A percentile compares a stretch with the other conserved stretches of the same genome.
These are phyloP conservation scores for Acidiella bohemica DNA, from an alignment of 495 filamentous ascomycete species.

Conservation along the genomic window DNA sequence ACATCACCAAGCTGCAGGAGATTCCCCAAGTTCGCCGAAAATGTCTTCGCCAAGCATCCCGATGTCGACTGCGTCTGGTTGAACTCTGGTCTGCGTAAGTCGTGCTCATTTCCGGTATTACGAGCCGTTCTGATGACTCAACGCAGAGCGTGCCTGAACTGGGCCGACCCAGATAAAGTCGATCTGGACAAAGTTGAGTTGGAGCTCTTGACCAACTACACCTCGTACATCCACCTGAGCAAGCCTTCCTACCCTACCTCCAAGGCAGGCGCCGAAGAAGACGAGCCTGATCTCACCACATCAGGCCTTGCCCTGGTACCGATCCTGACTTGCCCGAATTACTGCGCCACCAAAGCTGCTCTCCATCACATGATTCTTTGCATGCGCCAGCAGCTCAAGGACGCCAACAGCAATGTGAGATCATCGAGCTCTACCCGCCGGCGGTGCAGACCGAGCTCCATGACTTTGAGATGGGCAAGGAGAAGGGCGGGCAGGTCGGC, in stretches of 20 bases:
- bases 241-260: conserved; percentile 52
- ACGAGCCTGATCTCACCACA: conserved; percentile 36
- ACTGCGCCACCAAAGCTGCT: conserved; percentile 45
- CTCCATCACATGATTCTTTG: conserved; percentile 42
- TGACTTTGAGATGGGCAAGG: too few species aligned
- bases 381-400: conserved; percentile 45
- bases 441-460: conserved; percentile 54
- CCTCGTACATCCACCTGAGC: conserved; percentile 45
- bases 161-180: conserved; percentile 44
- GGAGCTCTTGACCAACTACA: conserved; percentile 58
- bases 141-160: too few species aligned
- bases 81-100: conserved; percentile 46
- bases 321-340: conserved; percentile 37
- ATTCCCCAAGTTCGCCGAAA: conserved; percentile 43
- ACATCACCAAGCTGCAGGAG: conserved; percentile 47
- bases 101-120: too few species aligned
- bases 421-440: conserved; percentile 55
- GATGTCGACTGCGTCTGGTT: conserved; percentile 43
- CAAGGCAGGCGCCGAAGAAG: conserved; percentile 32
- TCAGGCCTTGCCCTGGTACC: conserved; percentile 45
- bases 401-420: conserved; percentile 31
- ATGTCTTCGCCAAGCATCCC: conserved; percentile 43
- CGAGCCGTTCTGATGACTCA: too few species aligned
- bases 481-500: conserved; percentile 36
- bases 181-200: conserved; percentile 38